Conservation (phyloP, 345 rosid genomes). For the Mangifera indica region DNA sequence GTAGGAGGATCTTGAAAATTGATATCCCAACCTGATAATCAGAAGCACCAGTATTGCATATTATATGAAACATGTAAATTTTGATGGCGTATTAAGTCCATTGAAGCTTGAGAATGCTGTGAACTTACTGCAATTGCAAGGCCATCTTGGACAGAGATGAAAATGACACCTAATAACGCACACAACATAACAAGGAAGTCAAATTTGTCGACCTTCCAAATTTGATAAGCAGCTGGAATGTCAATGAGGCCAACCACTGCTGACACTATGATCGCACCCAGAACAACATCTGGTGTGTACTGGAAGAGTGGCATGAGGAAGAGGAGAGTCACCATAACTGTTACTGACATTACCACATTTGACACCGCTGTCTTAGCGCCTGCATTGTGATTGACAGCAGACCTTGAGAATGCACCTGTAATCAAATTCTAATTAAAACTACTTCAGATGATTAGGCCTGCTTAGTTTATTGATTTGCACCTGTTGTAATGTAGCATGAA, state of each 20-base stretch:
- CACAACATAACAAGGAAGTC: constrained; percentile 80
- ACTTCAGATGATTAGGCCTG: not conserved
- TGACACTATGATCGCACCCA: constrained; percentile 86
- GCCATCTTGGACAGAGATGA: constrained; percentile 80
- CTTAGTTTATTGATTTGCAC: constrained; percentile 21
- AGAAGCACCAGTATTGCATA: not conserved
- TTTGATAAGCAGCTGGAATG: constrained; percentile 64
- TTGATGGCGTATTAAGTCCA: not conserved
- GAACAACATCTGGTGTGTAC: constrained; percentile 87
- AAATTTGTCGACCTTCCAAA: constrained; percentile 90
- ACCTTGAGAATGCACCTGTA: constrained; percentile 88
- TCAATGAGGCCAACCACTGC: constrained; percentile 96
- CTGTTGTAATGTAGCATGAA: constrained; percentile 90
- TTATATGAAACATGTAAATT: not conserved
- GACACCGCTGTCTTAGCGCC: constrained; percentile 95
- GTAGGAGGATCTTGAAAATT: constrained; percentile 76
- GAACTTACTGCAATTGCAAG: constrained; percentile 81
- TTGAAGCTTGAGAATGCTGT: not conserved
- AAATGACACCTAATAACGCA: constrained; percentile 81
- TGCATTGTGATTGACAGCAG: constrained; percentile 92
- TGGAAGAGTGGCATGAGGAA: constrained; percentile 92
- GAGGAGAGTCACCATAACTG: constrained; percentile 90
- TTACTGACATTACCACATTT: constrained; percentile 83
- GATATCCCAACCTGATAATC: constrained; percentile 70
- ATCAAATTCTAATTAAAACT: not conserved